Evolutionary conservation across 192 early-diverging fungal species (phyloP), one percentile per base, ranked within the genome.

Genomic region (Phlyctochytrium arcticum): DNA sequence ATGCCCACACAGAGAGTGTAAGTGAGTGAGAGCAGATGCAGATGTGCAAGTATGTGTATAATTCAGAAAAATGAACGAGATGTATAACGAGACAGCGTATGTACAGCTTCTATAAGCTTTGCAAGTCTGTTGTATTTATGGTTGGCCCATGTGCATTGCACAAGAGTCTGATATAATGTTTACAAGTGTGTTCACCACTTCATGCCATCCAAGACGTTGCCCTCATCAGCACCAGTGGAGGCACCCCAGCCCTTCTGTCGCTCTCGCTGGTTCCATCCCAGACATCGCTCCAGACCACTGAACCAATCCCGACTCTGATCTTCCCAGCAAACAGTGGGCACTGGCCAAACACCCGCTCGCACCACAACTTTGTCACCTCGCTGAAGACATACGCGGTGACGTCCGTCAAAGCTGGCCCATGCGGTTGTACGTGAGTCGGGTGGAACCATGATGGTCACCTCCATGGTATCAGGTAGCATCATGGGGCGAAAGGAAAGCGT

Each of bases 261-360:
- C 53, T 87, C 84, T 8, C 96, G 80, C 51, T 94, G 89, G 69
- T 97, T 97, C 96, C 96, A 98, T 57, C 90, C 82, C 47, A 98
- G 65, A 67, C 92, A 96, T 48, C 93, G 77, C 27, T 81, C 78
- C n/a, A 98, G 72, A 7, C 85, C 84, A 54, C 88, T 82, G 70
- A 96, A 95, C 96, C 96, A 98, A 74, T 98, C 96, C 32, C 79
- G 76, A 30, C 50, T 53, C 7, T 89, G 88, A 53, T 89, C 75
- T 39, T 69, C 63, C 12, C 72, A 71, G 70, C 93, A 94, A 12
- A 96, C 88, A 0, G 94, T 95, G 6, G 96, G 96, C 64, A 97
- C 84, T n/a, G 94, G 94, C 62, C 86, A 94, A 60, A 86, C 81
- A 48, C 87, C 89, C 23, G 93, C 85, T 1, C 87, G 90, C 32